A percentile compares a stretch with the other conserved stretches of the same genome.
Conservation (phyloP, 2,329 filamentous ascomycete genomes). For the Capronia coronata region DNA sequence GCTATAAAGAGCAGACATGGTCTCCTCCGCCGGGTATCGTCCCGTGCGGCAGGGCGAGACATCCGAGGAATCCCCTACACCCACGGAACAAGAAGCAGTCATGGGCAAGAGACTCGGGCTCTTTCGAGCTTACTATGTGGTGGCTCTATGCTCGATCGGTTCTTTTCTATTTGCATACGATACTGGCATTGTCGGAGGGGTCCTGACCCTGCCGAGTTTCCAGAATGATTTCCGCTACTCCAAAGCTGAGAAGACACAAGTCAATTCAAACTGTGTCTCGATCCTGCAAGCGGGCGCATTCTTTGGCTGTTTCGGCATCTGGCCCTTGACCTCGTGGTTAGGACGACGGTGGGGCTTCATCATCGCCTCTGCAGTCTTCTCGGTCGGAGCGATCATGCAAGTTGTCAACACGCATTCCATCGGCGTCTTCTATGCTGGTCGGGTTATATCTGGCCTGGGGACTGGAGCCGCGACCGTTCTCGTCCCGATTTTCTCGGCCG, state of each 20-base stretch:
- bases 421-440: slow-evolving; percentile 41
- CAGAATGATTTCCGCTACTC: slow-evolving; percentile 40
- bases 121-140: slow-evolving; percentile 35
- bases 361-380: slow-evolving; percentile 39
- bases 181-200: slow-evolving; percentile 42
- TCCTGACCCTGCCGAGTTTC: slow-evolving; percentile 42
- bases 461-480: slow-evolving; percentile 44
- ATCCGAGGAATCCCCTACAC: slow-evolving; percentile 5
- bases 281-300: slow-evolving; percentile 50
- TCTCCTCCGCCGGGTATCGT: slow-evolving; percentile 17
- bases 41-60: slow-evolving; percentile 16
- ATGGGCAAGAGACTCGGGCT: slow-evolving; percentile 35
- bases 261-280: slow-evolving; percentile 45
- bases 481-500: slow-evolving; percentile 41
- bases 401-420: slow-evolving; percentile 42
- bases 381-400: slow-evolving; percentile 40
- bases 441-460: slow-evolving; percentile 45
- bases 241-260: slow-evolving; percentile 35
- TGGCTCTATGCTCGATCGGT: slow-evolving; percentile 35
- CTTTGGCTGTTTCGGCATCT: slow-evolving; percentile 46
- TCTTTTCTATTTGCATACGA: slow-evolving; percentile 41
- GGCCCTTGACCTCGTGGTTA: slow-evolving; percentile 43
- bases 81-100: slow-evolving; percentile 11
- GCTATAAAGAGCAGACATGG: slow-evolving; percentile 12
- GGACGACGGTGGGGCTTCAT: slow-evolving; percentile 45